These are phyloP conservation scores for Debaryomycetaceae sp. DNA, from an alignment of 1,139 yeast genomes.

Conservation along the genomic window DNA sequence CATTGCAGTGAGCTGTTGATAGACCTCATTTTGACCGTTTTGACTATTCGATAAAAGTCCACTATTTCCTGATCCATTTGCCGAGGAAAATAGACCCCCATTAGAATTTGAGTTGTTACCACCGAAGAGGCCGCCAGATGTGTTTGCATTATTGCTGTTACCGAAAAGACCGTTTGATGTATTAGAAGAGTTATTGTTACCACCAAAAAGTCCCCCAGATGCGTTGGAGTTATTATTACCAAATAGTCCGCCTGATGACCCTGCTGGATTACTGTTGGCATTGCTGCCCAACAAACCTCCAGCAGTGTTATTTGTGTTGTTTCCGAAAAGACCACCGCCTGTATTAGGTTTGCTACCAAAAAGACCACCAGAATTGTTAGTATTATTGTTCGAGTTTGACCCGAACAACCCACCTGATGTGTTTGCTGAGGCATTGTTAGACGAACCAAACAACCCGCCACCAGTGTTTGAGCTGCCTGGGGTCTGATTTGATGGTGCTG, in stretches of 20 bases:
- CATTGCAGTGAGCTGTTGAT: slow-evolving; percentile 66
- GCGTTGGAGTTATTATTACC: background rate
- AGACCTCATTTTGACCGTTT: slow-evolving; percentile 14
- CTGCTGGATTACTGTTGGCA: background rate
- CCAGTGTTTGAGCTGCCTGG: slow-evolving; percentile 3
- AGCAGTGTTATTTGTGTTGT: slow-evolving; percentile 11
- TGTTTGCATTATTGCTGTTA: slow-evolving; percentile 3
- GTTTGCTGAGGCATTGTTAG: slow-evolving; percentile 6
- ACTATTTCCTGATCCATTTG: slow-evolving; percentile 2
- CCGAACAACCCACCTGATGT: slow-evolving; percentile 36
- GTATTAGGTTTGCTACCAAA: slow-evolving; percentile 23
- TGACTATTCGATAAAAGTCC: slow-evolving; percentile 19
- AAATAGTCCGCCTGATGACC: slow-evolving; percentile 1
- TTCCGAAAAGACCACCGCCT: slow-evolving; percentile 5
- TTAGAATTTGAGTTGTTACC: slow-evolving; percentile 2
- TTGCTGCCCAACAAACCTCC: slow-evolving; percentile 1
- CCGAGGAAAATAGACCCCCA: slow-evolving; percentile 4
- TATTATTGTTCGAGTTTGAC: slow-evolving; percentile 14
- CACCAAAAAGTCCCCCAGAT: slow-evolving; percentile 6
- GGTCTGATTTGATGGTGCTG: slow-evolving; percentile 7
- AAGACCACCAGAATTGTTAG: slow-evolving; percentile 19
- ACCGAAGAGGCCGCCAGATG: slow-evolving; percentile 5
- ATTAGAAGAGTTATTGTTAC: slow-evolving; percentile 6
- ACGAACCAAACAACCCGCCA: slow-evolving; percentile 20
- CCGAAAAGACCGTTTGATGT: slow-evolving; percentile 3